Percentiles rank a stretch among this genome's conserved stretches.
These are phyloP conservation scores for Aureobasidium namibiae DNA, from an alignment of 2,329 filamentous ascomycete species.

Conservation along the genomic window DNA sequence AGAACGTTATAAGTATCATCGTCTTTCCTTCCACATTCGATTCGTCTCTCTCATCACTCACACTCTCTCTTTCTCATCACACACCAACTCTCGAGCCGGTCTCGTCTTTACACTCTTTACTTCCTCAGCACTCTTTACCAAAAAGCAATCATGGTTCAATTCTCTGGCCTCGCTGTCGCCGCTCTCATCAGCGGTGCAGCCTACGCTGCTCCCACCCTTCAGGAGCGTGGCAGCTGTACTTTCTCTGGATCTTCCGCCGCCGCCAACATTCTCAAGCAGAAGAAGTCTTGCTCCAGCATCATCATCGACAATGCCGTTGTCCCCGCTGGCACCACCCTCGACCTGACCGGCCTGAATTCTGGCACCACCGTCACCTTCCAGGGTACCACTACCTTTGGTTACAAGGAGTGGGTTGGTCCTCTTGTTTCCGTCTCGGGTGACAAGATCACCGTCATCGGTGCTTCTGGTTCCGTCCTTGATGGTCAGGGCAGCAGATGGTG, in stretches of 20 bases:
- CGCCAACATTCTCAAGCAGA: conserved; percentile 12
- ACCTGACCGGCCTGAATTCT: conserved; percentile 26
- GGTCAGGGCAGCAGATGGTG: conserved; percentile 52
- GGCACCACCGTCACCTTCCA: conserved; percentile 48
- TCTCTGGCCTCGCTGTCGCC: conserved; percentile 4
- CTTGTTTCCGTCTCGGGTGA: conserved; percentile 54
- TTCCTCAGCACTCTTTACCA: neutral
- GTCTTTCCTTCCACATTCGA: neutral
- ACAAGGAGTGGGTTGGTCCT: conserved; percentile 57
- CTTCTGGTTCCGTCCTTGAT: conserved; percentile 45
- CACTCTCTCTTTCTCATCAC: conserved; percentile 5
- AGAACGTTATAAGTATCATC: neutral
- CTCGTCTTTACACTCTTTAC: conserved; percentile 2
- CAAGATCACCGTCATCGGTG: conserved; percentile 46
- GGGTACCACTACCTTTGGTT: conserved; percentile 58
- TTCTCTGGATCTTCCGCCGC: conserved; percentile 15
- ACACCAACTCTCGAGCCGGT: conserved; percentile 5
- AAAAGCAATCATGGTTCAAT: conserved; percentile 13
- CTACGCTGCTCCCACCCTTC: conserved; percentile 12
- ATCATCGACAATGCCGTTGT: conserved; percentile 29
- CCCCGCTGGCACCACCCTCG: conserved; percentile 31
- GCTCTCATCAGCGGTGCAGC: conserved; percentile 10
- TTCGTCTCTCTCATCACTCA: neutral
- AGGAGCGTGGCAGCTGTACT: conserved; percentile 13
- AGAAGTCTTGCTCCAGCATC: conserved; percentile 28